Percentiles rank a stretch among this genome's conserved stretches.
Conservation (phyloP, 441 rosid genomes). For the Populus hybrid region DNA sequence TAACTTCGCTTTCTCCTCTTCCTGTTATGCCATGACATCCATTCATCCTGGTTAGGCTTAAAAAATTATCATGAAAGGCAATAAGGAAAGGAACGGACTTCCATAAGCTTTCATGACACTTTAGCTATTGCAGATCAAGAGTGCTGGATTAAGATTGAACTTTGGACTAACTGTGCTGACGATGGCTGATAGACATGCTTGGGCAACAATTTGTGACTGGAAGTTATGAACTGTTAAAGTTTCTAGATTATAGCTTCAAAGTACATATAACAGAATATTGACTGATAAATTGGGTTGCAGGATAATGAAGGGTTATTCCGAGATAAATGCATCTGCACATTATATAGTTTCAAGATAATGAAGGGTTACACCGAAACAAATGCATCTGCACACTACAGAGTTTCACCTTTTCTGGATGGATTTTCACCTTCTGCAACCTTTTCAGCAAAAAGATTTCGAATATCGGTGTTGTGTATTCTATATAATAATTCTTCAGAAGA, state of each 20-base stretch:
- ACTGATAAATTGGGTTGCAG: background rate
- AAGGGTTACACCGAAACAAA: background rate
- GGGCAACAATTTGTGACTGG: background rate
- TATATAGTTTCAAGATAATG: background rate
- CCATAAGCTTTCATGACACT: background rate
- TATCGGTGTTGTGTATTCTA: background rate
- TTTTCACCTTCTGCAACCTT: background rate
- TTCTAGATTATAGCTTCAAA: background rate
- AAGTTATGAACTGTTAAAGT: background rate
- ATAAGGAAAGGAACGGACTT: background rate
- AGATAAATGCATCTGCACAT: background rate
- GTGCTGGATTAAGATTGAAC: background rate
- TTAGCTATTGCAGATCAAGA: background rate
- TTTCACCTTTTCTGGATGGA: background rate
- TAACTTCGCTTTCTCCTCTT: constrained; percentile 50
- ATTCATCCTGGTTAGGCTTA: background rate
- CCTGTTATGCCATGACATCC: constrained; percentile 30
- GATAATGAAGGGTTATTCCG: too few species aligned
- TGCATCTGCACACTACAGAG: background rate
- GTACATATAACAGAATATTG: background rate
- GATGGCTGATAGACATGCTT: background rate
- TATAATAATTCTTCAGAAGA: background rate
- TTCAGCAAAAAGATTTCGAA: background rate
- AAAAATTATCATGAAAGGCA: background rate
- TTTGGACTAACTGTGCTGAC: background rate